Evolutionary conservation across 768 basidiomycete genomes (phyloP).

Genomic region (Astraeus odoratus): DNA sequence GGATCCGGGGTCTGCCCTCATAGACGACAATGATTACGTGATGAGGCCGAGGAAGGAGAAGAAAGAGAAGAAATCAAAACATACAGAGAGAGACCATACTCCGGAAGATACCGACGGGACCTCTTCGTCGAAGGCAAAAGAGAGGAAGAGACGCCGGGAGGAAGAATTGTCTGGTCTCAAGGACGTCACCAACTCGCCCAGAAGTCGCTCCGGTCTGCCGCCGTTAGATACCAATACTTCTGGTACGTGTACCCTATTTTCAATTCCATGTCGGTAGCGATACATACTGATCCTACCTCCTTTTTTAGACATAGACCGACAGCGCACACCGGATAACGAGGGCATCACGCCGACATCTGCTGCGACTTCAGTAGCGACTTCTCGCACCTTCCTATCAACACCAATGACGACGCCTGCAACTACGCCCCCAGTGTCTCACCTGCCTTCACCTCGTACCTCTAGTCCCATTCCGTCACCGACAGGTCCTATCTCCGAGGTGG

Average conservation of each 20-base stretch:
- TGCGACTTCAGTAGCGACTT: constrained; percentile 28
- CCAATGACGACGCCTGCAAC: constrained; percentile 37
- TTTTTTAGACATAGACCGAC: constrained; percentile 30
- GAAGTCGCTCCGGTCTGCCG: constrained; percentile 28
- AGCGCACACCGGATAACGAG: constrained; percentile 31
- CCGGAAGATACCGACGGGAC: constrained; percentile 20
- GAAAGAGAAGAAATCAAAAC: constrained; percentile 23
- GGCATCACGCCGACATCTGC: constrained; percentile 27
- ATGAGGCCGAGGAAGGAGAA: constrained; percentile 39
- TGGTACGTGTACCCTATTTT: constrained; percentile 23
- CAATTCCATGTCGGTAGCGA: not conserved
- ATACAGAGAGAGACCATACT: constrained; percentile 13
- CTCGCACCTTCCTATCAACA: constrained; percentile 35
- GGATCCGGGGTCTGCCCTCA: constrained; percentile 6
- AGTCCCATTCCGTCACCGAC: constrained; percentile 35
- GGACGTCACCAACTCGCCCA: constrained; percentile 58
- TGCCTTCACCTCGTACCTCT: constrained; percentile 47
- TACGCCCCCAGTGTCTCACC: constrained; percentile 28
- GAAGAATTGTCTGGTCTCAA: constrained; percentile 38
- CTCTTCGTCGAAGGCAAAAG: constrained; percentile 24
- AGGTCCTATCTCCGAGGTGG: constrained; percentile 28
- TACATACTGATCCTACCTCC: constrained; percentile 14
- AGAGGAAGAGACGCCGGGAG: constrained; percentile 35
- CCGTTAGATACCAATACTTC: constrained; percentile 30
- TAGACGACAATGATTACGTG: constrained; percentile 14